A percentile compares a stretch with the other conserved stretches of the same genome.
Conservation (phyloP, 805 yeast species). For the Barnettozyma botsteinii region DNA sequence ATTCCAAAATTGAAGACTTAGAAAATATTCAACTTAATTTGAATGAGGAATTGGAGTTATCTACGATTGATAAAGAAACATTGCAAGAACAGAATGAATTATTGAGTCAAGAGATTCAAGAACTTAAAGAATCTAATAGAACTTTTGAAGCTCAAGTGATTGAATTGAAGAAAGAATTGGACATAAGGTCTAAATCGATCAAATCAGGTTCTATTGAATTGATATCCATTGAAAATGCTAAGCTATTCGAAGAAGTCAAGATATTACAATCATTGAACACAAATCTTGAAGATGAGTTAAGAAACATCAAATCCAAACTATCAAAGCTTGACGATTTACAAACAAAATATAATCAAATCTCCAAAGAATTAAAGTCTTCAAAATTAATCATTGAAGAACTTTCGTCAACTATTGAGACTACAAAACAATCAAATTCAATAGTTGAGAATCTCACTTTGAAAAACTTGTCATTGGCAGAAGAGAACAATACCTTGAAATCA, state of each 20-base stretch:
- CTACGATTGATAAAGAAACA: slow-evolving; percentile 41
- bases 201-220: slow-evolving; percentile 2
- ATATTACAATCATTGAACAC: slow-evolving; percentile 38
- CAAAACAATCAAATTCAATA: slow-evolving; percentile 27
- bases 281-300: slow-evolving; percentile 26
- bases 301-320: neutral
- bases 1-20: slow-evolving; percentile 1
- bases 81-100: slow-evolving; percentile 30
- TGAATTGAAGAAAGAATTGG: slow-evolving; percentile 17
- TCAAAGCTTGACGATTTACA: slow-evolving; percentile 8
- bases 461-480: slow-evolving; percentile 30
- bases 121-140: slow-evolving; percentile 7
- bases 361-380: slow-evolving; percentile 13
- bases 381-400: slow-evolving; percentile 22
- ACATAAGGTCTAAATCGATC: slow-evolving; percentile 1
- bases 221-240: neutral
- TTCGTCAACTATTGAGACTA: slow-evolving; percentile 25
- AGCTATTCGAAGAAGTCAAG: slow-evolving; percentile 27
- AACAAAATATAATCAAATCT: slow-evolving; percentile 6
- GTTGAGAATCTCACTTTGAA: slow-evolving; percentile 32
- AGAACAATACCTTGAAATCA: slow-evolving; percentile 29
- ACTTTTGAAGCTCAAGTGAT: slow-evolving; percentile 7
- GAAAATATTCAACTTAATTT: neutral
- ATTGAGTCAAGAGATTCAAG: slow-evolving; percentile 22
- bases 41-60: slow-evolving; percentile 27